A percentile compares a stretch with the other conserved stretches of the same genome.
Conservation (phyloP, 306 rosid genomes). For the Trichosanthes truncata region DNA sequence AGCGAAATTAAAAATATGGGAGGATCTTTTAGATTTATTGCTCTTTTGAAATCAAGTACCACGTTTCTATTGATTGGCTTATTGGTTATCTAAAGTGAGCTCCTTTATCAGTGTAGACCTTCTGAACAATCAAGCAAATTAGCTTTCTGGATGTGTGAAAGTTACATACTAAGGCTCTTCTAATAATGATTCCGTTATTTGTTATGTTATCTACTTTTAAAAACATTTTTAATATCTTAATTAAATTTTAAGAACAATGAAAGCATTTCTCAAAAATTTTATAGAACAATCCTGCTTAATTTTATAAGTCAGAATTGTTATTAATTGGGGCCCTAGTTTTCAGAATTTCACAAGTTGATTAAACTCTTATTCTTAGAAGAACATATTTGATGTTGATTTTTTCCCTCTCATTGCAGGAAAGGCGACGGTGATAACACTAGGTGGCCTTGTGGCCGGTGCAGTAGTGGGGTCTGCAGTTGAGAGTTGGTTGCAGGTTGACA, state of each 20-base stretch:
- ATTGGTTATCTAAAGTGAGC: neutral
- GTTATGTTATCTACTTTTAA: neutral
- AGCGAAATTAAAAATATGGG: neutral
- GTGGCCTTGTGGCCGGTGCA: conserved; percentile 89
- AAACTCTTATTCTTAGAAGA: neutral
- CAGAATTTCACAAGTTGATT: neutral
- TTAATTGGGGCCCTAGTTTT: neutral
- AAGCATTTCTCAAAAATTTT: neutral
- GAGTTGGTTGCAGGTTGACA: conserved; percentile 93
- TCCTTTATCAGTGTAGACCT: neutral
- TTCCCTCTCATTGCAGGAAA: conserved; percentile 56
- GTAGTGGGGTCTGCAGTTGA: conserved; percentile 89
- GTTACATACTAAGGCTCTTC: neutral
- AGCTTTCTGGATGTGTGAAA: neutral
- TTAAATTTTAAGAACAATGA: neutral
- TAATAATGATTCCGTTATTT: neutral
- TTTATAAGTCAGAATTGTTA: neutral
- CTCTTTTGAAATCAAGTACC: neutral
- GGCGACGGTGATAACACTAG: conserved; percentile 77
- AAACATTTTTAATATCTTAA: neutral
- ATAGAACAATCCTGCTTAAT: neutral
- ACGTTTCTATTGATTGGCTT: neutral
- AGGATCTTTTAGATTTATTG: neutral
- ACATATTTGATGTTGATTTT: neutral
- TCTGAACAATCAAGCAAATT: neutral